Base-by-base conservation (phyloP, 768 basidiomycete species). In the Harrya chromipes region DNA sequence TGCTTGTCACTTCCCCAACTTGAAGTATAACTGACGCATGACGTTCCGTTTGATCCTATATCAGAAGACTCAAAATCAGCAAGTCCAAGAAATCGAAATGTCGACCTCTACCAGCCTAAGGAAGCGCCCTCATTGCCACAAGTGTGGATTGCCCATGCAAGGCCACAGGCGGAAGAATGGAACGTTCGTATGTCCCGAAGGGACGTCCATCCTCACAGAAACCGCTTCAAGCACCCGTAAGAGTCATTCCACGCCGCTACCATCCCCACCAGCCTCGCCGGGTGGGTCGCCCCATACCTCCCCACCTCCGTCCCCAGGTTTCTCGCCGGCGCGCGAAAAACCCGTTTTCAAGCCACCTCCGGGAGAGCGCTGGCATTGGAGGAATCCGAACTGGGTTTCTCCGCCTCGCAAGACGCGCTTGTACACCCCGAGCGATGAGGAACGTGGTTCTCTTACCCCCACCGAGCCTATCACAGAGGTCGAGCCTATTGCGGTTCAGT, bases 81-180 rank as follows among this genome's bases (percentile, higher is more conserved):
- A 27, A 41, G 35, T 44, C 11, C 10, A 40, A 36, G 36, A 31
- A 47, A 46, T 45, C 29, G n/a, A 26, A 36, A 67, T 67, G 64
- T 59, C 64, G 16, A 58, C 63, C 33, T 60, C 63, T 38, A 52
- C 64, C 19, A 66, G 65, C 42, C 35, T 55, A 20, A 68, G 66
- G 47, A 70, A 46, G 49, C 68, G 66, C n/a, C 66, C 66, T 34
- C 68, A 66, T 43, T 68, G 66, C 33, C 68, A 69, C 58, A 70
- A 53, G 46, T 68, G 66, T 35, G 64, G 66, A 33, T 58, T 52
- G 17, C 59, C 57, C 34, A 68, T 68, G 66, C 67, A 67, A 38
- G 66, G 66, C 14, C 66, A 68, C 36, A 66, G 51, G 43, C 66
- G 68, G 34, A 64, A 58, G 51, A 64, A 62, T 35, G 68, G 68